Evolutionary conservation across 2,329 filamentous ascomycete species (phyloP), one percentile per base, ranked within the genome.

Genomic region (Fusarium nodosum): DNA sequence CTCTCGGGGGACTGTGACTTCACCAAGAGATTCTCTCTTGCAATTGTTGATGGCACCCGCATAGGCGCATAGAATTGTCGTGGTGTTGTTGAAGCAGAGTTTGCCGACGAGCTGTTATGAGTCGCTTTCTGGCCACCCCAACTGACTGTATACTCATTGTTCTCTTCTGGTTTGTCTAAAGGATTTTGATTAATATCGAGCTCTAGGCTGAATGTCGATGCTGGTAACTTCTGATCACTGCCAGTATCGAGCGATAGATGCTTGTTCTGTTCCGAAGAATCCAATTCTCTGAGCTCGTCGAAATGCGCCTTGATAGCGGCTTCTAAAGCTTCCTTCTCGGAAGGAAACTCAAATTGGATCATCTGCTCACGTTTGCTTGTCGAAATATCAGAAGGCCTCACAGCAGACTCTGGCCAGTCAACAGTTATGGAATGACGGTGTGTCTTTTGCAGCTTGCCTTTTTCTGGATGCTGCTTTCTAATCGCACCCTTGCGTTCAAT

Each of bases 1-100:
- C 24, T 45, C 39, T 59, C 56, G 10, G 64, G 36, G 33, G 60
- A 46, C n/a, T 50, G 16, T n/a, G 48, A 16, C 9, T 51, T 34
- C 5, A 48, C 31, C 7, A 36, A 26, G 24, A n/a, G 36, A 24
- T 22, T 45, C 24, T 66, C 50, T 12, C 34, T 53, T 41, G 47
- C 16, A 12, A 72, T 41, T 7, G 9, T 59, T 18, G 55, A 46
- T 2, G 71, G 55, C 30, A 69, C 45, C 39, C 62, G 36, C 74
- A 72, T 73, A 18, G 68, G 59, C 3, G 75, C 62, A 41, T 74
- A 77, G 30, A 77, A 77, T 24, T 73, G 60, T 16, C 66, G 56
- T 7, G 75, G 73, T 26, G 69, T 72, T 31, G 63, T 52, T 9
- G 67, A 59, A 24, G 66, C 65, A 15, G 72, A 74, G 10, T 47